These are phyloP conservation scores for Monilinia vaccinii-corymbosi DNA, from an alignment of 2,329 filamentous ascomycete species.

Conservation along the genomic window DNA sequence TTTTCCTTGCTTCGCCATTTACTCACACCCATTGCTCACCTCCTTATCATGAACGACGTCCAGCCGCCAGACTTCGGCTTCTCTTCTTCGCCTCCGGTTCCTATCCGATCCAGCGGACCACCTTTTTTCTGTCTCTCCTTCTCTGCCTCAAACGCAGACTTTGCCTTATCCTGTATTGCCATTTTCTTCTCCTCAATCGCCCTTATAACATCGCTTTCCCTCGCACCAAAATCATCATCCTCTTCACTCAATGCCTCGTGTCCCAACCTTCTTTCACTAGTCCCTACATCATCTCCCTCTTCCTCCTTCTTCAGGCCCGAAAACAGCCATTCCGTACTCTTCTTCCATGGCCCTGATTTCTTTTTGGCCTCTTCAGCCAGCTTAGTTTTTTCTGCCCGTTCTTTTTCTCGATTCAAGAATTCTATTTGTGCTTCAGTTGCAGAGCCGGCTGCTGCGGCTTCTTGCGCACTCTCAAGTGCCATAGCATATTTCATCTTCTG, in stretches of 20 bases:
- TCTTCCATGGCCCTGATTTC: slow-evolving; percentile 22
- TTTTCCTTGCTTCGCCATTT: slow-evolving; percentile 2
- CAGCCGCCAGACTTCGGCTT: slow-evolving; percentile 19
- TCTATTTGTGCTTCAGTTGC: slow-evolving; percentile 42
- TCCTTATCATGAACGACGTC: slow-evolving; percentile 24
- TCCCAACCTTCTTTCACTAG: slow-evolving; percentile 18
- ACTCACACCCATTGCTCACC: slow-evolving; percentile 7
- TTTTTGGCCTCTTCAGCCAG: slow-evolving; percentile 20
- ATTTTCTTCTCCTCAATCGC: slow-evolving; percentile 26
- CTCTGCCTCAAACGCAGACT: slow-evolving; percentile 25
- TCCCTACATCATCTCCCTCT: slow-evolving; percentile 20
- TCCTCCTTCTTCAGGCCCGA: slow-evolving; percentile 29
- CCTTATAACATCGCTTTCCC: slow-evolving; percentile 23
- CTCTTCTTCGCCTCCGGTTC: slow-evolving; percentile 15
- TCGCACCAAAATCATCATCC: slow-evolving; percentile 16
- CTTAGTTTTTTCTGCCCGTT: slow-evolving; percentile 29
- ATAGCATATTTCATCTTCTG: slow-evolving; percentile 35
- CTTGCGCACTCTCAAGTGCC: slow-evolving; percentile 37
- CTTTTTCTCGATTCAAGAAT: slow-evolving; percentile 49
- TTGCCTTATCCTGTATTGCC: slow-evolving; percentile 20
- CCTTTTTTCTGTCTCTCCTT: slow-evolving; percentile 26
- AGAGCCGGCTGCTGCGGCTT: slow-evolving; percentile 34
- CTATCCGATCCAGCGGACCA: slow-evolving; percentile 26
- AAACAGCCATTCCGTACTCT: slow-evolving; percentile 27
- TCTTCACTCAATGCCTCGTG: slow-evolving; percentile 23